Base-by-base conservation (phyloP, 2,329 filamentous ascomycete genomes). In the Diplodia sapinea region DNA sequence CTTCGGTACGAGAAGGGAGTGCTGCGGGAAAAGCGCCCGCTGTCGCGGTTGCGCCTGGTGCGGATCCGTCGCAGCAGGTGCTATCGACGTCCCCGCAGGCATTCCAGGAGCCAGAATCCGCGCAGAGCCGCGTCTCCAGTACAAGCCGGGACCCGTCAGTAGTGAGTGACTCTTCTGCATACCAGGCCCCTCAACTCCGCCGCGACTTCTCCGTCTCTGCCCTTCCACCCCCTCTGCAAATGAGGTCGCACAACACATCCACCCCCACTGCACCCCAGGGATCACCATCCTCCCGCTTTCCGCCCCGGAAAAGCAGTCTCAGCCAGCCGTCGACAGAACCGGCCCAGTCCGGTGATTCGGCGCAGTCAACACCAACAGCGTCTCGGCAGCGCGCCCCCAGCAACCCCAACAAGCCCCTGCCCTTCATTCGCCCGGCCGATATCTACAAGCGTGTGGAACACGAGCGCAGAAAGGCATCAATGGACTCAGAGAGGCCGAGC, bases 361-460 rank as follows among this genome's bases (percentile, higher is more conserved):
- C 54, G 6, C 43, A 69, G 29, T 66, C 69, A 17, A 68, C 63
- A 26, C 43, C 69, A 47, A 49, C 69, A 55, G 63, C 72, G 57
- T 73, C 74, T 8, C 73, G 74, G 38, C 71, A 73, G 36, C 74
- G 72, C 54, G 54, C 64, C 33, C 52, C 43, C 36, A 70, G 65
- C 65, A 79, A 78, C 31, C 71, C 83, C 47, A 75, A 80, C 61
- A 89, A 88, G 71, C 76, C 86, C 0, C 78, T 87, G 23, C 85
- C 88, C 0, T 89, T 94, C 71, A 84, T 93, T 67, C 85, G 91
- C 47, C 91, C 92, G 1, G 86, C 90, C 13, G 92, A 96, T 71
- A 89, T 94, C 51, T 94, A 94, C 76, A 89, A 86, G 73, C 87
- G 90, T 6, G 83, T 90, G 76, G 87, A 87, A 64, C 89, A 92